phyloP scores from a whole-genome alignment of 345 rosid species.

The Euphorbia peplus region DNA sequence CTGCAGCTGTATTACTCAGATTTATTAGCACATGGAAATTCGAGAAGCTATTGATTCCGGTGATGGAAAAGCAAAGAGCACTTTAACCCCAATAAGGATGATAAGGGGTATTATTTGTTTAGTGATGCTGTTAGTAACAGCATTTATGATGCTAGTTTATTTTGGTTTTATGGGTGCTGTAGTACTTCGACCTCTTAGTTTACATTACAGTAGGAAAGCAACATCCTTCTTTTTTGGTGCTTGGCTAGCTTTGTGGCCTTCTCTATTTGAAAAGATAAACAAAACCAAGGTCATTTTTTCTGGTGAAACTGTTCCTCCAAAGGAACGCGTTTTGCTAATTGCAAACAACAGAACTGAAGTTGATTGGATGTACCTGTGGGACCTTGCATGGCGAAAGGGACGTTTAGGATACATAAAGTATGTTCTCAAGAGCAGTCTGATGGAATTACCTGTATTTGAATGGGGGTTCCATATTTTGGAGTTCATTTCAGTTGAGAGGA shows the following conservation, averaged over 20 bases:
- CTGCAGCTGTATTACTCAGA: not conserved
- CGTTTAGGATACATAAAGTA: conserved; percentile 55
- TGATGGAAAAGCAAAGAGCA: conserved; percentile 27
- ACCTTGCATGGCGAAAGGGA: conserved; percentile 64
- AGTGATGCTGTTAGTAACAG: conserved; percentile 57
- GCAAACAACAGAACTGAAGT: conserved; percentile 80
- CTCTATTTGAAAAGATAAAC: conserved; percentile 80
- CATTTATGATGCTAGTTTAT: conserved; percentile 76
- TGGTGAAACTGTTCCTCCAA: conserved; percentile 67
- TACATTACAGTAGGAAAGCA: conserved; percentile 67
- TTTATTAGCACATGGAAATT: conserved; percentile 31
- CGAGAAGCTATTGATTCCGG: conserved; percentile 15
- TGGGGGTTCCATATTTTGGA: conserved; percentile 72
- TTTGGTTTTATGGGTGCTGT: conserved; percentile 61
- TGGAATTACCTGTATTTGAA: conserved; percentile 73
- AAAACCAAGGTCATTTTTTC: conserved; percentile 68
- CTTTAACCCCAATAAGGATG: conserved; percentile 45
- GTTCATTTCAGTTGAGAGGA: conserved; percentile 68
- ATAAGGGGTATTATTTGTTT: conserved; percentile 67
- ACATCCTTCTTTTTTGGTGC: conserved; percentile 64
- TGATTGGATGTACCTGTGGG: conserved; percentile 87
- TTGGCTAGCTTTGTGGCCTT: conserved; percentile 94
- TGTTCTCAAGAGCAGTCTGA: conserved; percentile 70
- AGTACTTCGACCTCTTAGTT: conserved; percentile 56
- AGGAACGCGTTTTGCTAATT: conserved; percentile 71